Conservation (phyloP, 495 filamentous ascomycete species). For the Hyaloscypha variabilis region DNA sequence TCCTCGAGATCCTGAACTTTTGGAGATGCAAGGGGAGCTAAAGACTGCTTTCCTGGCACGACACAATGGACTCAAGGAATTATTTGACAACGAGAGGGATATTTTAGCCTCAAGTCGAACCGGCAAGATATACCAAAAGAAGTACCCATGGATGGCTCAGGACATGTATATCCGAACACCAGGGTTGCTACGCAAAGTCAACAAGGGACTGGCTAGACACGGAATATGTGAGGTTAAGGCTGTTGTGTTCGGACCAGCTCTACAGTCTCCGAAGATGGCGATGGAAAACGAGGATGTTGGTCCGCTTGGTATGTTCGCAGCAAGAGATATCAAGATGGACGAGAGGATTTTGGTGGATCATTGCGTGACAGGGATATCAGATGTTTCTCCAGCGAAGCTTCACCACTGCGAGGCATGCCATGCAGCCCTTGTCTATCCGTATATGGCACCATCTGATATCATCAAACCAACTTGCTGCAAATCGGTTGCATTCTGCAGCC, state of each 20-base stretch:
- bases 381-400: constrained; percentile 8
- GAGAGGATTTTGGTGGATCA: constrained; percentile 27
- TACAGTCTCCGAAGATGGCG: background rate
- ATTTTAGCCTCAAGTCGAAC: background rate
- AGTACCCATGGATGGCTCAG: constrained; percentile 23
- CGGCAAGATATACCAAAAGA: constrained; percentile 23
- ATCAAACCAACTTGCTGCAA: constrained; percentile 27
- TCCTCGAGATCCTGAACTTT: constrained; percentile 19
- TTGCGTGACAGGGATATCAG: constrained; percentile 13
- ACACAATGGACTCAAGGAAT: background rate
- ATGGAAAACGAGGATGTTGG: constrained; percentile 23
- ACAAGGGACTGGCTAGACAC: background rate
- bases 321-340: constrained; percentile 19
- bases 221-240: constrained; percentile 13
- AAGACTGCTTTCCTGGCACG: constrained; percentile 13
- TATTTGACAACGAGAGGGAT: background rate
- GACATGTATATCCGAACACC: constrained; percentile 18
- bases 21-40: background rate
- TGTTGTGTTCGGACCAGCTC: constrained; percentile 15
- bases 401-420: constrained; percentile 27
- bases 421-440: constrained; percentile 16
- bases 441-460: background rate
- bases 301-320: constrained; percentile 28
- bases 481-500: constrained; percentile 23
- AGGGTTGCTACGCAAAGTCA: constrained; percentile 17